Conservation (phyloP, 495 filamentous ascomycete species). For the Choiromyces venosus region DNA sequence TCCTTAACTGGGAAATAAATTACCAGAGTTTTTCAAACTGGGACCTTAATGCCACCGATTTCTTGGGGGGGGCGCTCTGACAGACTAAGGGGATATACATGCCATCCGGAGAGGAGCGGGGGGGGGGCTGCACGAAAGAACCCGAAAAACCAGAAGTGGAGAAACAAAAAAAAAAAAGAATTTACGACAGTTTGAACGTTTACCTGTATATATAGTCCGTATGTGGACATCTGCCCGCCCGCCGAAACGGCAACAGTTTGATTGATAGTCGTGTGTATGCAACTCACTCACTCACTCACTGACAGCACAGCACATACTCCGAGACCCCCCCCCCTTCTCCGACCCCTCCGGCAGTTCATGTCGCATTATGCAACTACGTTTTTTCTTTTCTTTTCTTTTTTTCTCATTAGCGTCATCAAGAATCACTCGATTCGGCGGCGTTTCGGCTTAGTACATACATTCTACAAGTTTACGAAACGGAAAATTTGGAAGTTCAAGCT, state of each 20-base stretch:
- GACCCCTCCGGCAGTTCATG: slow-evolving; percentile 3
- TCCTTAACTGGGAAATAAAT: too few relatives aligned
- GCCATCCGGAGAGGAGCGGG: neutral
- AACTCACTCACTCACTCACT: neutral
- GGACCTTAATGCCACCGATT: too few relatives aligned
- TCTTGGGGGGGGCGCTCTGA: too few relatives aligned
- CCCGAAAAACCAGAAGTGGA: neutral
- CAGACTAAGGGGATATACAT: too few relatives aligned
- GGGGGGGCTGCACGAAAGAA: neutral
- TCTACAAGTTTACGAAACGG: neutral
- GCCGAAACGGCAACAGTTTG: neutral
- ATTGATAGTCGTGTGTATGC: neutral
- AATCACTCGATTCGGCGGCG: neutral
- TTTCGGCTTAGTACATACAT: neutral
- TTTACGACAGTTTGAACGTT: neutral
- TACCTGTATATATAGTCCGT: neutral
- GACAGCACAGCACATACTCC: too few relatives aligned
- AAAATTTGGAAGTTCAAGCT: neutral
- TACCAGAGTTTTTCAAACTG: too few relatives aligned
- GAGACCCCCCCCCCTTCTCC: too few relatives aligned
- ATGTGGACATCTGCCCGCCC: neutral
- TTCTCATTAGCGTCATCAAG: neutral
- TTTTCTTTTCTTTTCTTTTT: neutral
- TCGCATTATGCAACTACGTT: neutral
- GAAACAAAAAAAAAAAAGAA: neutral